Evolutionary conservation across 805 yeast genomes (phyloP), one percentile per base, ranked within the genome.

Genomic region (Wickerhamomyces mucosus): DNA sequence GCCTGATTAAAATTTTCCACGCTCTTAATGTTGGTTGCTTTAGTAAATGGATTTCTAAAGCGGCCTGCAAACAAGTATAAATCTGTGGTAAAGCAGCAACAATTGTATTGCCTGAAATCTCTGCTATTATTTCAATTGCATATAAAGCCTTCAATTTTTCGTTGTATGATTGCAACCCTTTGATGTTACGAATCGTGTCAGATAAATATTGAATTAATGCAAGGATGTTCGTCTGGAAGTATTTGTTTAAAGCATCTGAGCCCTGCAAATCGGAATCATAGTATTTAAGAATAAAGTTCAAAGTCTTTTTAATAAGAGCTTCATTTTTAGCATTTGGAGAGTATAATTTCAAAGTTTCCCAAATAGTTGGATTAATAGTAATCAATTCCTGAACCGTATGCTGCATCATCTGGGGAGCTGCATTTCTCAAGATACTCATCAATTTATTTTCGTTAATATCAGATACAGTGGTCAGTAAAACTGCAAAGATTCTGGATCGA

Each of bases 121-220:
- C 62, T 6, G 82, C 72, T 16, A 89, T 55, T 35, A 78, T 72
- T 23, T 77, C 72, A 19, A 89, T 69, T 1, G 95, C 96, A 34
- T 73, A 62, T 3, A 89, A 63, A 2, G 89, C 78, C 22, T 72
- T 67, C 2, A 77, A 59, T 47, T 82, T 85, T 29, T 81, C 86
- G 31, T 78, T 61, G 42, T 69, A 78, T 0, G 94, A 83, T 27
- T 74, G 75, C 24, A 72, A 65, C 1, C 92, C 92, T 39, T 70
- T 73, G 11, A 72, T 66, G 38, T 80, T 84, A 45, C 84, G 79
- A 23, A 88, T 74, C 15, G 77, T 73, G 40, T 83, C 86, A 5
- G 94, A 78, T 44, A 88, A 82, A 27, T 72, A 67, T 39, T 82
- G 89, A 4, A 83, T 78, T 13, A 86, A 62, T 36, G 88, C 94